Base-by-base conservation (phyloP, 2,329 filamentous ascomycete genomes). In the Fusarium citri region DNA sequence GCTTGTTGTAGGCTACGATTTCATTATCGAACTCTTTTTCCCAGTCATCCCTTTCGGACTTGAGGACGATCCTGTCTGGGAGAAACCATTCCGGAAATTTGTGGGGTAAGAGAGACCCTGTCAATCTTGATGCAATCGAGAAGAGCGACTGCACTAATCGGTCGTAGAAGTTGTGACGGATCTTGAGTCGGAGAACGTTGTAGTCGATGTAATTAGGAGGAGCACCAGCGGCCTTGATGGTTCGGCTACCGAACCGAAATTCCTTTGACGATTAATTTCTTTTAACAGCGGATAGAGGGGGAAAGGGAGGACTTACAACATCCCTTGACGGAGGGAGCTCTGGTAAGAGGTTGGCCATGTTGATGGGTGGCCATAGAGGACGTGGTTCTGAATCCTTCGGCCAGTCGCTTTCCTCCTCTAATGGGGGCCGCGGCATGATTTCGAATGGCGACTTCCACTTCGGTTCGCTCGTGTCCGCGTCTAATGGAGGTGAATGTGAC, bases 141-240 rank as follows among this genome's bases (percentile, higher is more conserved):
- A 37, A 37, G 0, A n/a, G 18, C 0, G 34, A 37, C 34, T n/a
- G 18, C 0, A 37, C 34, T 1, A 37, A 1, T 37, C 34, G 34
- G 34, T 37, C 34, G 3, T 2, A 37, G 34, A 37, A 2, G 34
- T 37, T 37, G 34, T n/a, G 18, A 7, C 18, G 34, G 34, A 37
- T 37, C 34, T 37, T 11, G 34, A 37, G 18, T 37, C 34, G 34
- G 18, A 37, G 34, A 37, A 37, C 34, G 0, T 37, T n/a, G 0
- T 2, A 0, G 3, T 37, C 3, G 5, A 4, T 4, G 18, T 11
- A 37, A 2, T 7, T 0, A 6, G 34, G 5, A 37, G 5, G 34
- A 4, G 34, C 34, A 37, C 34, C 34, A n/a, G 0, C 34, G 34
- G 18, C 34, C 34, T 37, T 37, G 16, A 37, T 37, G 34, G 34